Percentiles rank a stretch among this genome's conserved stretches.
phyloP scores from a whole-genome alignment of 768 basidiomycete genomes.

The Pulveroboletus sp. region DNA sequence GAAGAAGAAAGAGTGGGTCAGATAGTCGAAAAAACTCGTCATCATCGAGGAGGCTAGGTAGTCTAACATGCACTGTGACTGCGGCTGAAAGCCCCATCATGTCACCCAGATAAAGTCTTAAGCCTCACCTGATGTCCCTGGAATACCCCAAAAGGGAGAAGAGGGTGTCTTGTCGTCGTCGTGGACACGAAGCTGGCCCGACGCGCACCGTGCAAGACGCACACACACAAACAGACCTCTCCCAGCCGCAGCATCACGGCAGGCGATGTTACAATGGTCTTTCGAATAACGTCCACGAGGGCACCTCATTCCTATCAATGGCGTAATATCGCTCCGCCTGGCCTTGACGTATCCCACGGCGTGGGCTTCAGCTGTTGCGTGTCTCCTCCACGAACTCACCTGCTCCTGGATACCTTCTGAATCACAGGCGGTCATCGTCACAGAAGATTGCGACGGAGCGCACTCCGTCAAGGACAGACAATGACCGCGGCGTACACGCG shows the following conservation, averaged over 20 bases:
- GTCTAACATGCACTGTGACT: conserved; percentile 32
- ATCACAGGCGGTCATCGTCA: not conserved
- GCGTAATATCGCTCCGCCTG: conserved; percentile 21
- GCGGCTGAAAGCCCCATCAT: conserved; percentile 18
- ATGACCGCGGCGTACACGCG: not conserved
- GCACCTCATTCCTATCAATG: conserved; percentile 21
- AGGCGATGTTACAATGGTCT: not conserved
- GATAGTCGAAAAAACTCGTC: conserved; percentile 16
- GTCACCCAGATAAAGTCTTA: not conserved
- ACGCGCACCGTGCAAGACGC: too few species aligned
- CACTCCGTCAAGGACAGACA: not conserved
- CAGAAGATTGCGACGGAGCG: not conserved
- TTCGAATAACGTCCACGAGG: conserved; percentile 24
- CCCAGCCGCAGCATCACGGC: not conserved
- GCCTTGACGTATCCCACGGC: conserved; percentile 13
- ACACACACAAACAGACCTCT: not conserved
- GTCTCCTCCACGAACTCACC: conserved; percentile 8
- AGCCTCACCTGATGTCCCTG: not conserved
- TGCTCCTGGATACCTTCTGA: not conserved
- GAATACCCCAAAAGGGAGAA: not conserved
- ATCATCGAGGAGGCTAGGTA: conserved; percentile 25
- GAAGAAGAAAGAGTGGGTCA: not conserved
- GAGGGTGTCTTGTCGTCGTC: not conserved
- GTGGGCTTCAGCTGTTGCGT: conserved; percentile 16
- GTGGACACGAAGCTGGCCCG: too few species aligned